Conservation (phyloP, 2,329 filamentous ascomycete species). For the Colletotrichum shisoi region DNA sequence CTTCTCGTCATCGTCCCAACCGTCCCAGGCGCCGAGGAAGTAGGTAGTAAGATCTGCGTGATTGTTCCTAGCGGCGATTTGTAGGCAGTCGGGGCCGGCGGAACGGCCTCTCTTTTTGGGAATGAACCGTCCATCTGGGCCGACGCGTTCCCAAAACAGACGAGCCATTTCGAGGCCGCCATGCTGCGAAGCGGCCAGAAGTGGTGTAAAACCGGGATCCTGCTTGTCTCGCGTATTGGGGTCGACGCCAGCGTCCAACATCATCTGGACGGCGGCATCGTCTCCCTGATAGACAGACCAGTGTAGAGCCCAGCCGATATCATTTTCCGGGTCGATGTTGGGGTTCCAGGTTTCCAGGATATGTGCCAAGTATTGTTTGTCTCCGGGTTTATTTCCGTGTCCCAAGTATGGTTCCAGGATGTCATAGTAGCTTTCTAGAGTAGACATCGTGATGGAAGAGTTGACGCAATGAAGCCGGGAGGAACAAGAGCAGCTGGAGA, state of each 20-base stretch:
- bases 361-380: conserved; percentile 3
- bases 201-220: conserved; percentile 11
- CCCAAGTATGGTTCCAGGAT: no score
- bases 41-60: conserved; percentile 39
- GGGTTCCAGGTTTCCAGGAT: no score
- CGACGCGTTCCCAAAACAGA: conserved; percentile 5
- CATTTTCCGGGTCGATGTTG: no score
- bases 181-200: conserved; percentile 2
- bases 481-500: no score
- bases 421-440: no score
- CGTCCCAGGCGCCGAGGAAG: conserved; percentile 34
- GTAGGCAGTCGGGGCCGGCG: conserved; percentile 17
- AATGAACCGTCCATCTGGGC: background rate
- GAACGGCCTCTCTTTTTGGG: background rate
- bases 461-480: no score
- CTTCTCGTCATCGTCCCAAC: conserved; percentile 35
- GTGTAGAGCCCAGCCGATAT: conserved; percentile 10
- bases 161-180: background rate
- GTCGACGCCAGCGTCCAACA: conserved; percentile 8
- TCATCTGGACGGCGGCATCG: conserved; percentile 2
- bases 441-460: no score
- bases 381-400: no score
- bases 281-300: background rate
- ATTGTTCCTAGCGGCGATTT: conserved; percentile 32
- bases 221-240: background rate